These are phyloP conservation scores for Thermothelomyces thermophilus DNA, from an alignment of 2,329 filamentous ascomycete species.

Conservation along the genomic window DNA sequence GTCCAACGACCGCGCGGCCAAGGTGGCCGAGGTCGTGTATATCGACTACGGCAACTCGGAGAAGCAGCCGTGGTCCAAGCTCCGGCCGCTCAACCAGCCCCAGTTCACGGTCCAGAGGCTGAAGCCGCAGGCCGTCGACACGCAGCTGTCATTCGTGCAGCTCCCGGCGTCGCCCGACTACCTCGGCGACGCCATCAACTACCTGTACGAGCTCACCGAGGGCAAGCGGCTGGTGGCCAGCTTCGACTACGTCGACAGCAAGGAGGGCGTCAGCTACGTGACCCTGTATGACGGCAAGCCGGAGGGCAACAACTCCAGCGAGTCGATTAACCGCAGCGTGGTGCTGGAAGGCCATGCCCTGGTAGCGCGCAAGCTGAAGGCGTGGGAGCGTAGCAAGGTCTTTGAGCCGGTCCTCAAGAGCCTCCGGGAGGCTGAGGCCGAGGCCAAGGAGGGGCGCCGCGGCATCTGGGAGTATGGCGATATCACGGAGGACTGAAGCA, in stretches of 20 bases:
- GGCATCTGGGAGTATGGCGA: conserved; percentile 99
- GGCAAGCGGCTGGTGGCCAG: conserved; percentile 77
- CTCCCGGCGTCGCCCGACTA: conserved; percentile 79
- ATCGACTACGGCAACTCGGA: conserved; percentile 97
- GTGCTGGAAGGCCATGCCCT: conserved; percentile 78
- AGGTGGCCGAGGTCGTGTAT: conserved; percentile 86
- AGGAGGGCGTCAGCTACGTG: conserved; percentile 77
- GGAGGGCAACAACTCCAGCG: conserved; percentile 53
- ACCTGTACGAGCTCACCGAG: conserved; percentile 68
- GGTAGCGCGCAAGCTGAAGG: conserved; percentile 85
- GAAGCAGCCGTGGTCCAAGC: conserved; percentile 72
- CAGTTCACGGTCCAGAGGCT: conserved; percentile 79
- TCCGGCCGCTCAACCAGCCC: conserved; percentile 71
- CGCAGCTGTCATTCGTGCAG: conserved; percentile 80
- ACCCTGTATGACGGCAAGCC: conserved; percentile 77
- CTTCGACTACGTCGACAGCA: conserved; percentile 73
- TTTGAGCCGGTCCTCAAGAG: conserved; percentile 65
- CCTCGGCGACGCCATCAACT: conserved; percentile 69
- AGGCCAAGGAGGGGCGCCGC: conserved; percentile 71
- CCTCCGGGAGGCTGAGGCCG: conserved; percentile 64
- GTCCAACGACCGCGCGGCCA: conserved; percentile 84
- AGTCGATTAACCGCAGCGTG: conserved; percentile 86
- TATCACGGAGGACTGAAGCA: conserved; percentile 71
- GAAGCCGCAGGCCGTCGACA: conserved; percentile 80
- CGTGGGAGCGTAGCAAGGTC: conserved; percentile 71